Evolutionary conservation across 192 early-diverging fungal species (phyloP).

Genomic region (Spinellus fusiger): DNA sequence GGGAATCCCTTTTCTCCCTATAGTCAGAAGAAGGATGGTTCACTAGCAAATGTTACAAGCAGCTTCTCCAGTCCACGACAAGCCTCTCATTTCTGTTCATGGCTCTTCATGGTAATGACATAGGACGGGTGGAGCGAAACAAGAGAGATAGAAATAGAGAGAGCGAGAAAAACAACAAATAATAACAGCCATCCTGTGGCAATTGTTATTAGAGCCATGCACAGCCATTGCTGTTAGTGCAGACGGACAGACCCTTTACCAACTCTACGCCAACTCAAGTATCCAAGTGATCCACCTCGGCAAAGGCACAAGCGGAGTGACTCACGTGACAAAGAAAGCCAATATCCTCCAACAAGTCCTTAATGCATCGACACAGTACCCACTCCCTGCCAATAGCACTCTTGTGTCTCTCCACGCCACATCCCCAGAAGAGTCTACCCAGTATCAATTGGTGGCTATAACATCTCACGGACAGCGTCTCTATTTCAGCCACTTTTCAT

Average conservation of each 20-base stretch:
- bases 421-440: constrained; percentile 54
- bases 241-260: constrained; percentile 63
- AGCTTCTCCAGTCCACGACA: constrained; percentile 14
- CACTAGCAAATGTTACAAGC: constrained; percentile 64
- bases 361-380: constrained; percentile 40
- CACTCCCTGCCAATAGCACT: constrained; percentile 47
- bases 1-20: background rate
- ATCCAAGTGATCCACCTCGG: constrained; percentile 67
- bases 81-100: constrained; percentile 41
- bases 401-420: constrained; percentile 75
- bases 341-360: constrained; percentile 39
- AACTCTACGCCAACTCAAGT: constrained; percentile 58
- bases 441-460: constrained; percentile 69
- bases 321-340: constrained; percentile 39
- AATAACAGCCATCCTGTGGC: background rate
- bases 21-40: constrained; percentile 82
- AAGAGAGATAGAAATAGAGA: background rate
- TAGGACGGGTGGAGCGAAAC: background rate
- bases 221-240: constrained; percentile 64
- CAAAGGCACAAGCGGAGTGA: constrained; percentile 47
- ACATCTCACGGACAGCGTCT: constrained; percentile 72
- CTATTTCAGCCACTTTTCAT: constrained; percentile 55
- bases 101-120: constrained; percentile 5
- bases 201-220: constrained; percentile 39
- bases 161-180: background rate